Base-by-base conservation (phyloP, 2,329 filamentous ascomycete genomes). In the Ascochyta pisi region DNA sequence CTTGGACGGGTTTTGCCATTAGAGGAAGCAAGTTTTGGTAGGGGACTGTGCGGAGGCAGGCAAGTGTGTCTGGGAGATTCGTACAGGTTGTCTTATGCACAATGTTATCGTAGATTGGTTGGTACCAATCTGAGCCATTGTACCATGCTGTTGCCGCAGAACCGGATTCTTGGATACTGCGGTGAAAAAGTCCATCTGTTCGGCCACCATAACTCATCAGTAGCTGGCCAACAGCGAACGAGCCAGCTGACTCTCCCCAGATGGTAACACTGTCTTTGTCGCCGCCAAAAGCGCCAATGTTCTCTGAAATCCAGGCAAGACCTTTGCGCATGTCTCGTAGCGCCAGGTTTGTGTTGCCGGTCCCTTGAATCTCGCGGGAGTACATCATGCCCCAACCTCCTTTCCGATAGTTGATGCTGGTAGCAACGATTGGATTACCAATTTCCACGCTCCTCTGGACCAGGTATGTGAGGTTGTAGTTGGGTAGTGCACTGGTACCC, bases 341-440 rank as follows among this genome's bases (percentile, higher is more conserved):
- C 1, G 66, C 63, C 1, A 69, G 51, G 46, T 75, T 75, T 0
- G 70, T 64, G 27, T 74, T 70, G 4, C 85, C 86, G 47, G 81
- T 81, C 31, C 80, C 80, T 13, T 80, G 27, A 6, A 75, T 62
- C 37, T 75, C 72, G 22, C 65, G 58, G 2, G 82, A 86, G 9
- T 84, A 82, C 26, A 91, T 73, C 73, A 94, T 92, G 0, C 90
- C 90, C 66, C 91, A 82, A 5, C 85, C 83, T 2, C 86, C 86
- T 44, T 90, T 80, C 9, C 89, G 82, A 46, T 76, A 76, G 54
- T 76, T 76, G 61, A 74, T 75, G 19, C 71, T 73, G 9, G 70
- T 65, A 7, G 63, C 73, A 44, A 76, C 67, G 27, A 76, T 73
- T 2, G 73, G 73, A 33, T 74, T 66, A 8, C 71, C 73, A 33